Evolutionary conservation across 805 yeast species (phyloP), one percentile per base, ranked within the genome.

Genomic region (Lipomyces kockii): DNA sequence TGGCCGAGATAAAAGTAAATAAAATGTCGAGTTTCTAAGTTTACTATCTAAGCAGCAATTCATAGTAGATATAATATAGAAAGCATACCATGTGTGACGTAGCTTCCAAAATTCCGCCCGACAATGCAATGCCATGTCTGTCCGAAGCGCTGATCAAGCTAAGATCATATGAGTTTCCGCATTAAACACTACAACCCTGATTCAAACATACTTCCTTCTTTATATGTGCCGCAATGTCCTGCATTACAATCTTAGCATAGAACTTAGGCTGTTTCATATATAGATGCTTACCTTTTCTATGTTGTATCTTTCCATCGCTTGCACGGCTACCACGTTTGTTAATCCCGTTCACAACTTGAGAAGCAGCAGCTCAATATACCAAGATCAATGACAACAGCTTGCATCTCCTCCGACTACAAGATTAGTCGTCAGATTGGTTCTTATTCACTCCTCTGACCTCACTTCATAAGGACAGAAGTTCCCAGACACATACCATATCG

Each of bases 101-200:
- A 85, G 58, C 86, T 82, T 14, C 90, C 90, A 74, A 86, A 86
- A 62, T 85, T 83, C 71, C 80, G 78, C 27, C 90, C 90, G 37
- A 85, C 89, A 61, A 86, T 81, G 37, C 86, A 86, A 74, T 86
- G 89, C 90, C 90, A 86, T 8, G 88, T 81, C 32, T 85, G 82
- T 0, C 88, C 87, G 71, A 81, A 85, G 58, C 81, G 76, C 43
- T 81, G 80, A 72, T 86, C 90, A 74, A 86, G 79, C 68, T 74
- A 22, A 11, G 12, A 59, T 2, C n/a, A 32, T 32, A 43, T 20
- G 29, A 34, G 20, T 39, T 27, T 29, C 22, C 54, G 43, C 5
- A 6, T 34, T 27, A n/a, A 43, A 25, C 25, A 29, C 9, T 34
- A 27, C 22, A 20, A 17, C 17, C n/a, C 8, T 9, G 2, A 3